Evolutionary conservation across 2,329 filamentous ascomycete species (phyloP).

Genomic region (Talaromyces verruculosus): DNA sequence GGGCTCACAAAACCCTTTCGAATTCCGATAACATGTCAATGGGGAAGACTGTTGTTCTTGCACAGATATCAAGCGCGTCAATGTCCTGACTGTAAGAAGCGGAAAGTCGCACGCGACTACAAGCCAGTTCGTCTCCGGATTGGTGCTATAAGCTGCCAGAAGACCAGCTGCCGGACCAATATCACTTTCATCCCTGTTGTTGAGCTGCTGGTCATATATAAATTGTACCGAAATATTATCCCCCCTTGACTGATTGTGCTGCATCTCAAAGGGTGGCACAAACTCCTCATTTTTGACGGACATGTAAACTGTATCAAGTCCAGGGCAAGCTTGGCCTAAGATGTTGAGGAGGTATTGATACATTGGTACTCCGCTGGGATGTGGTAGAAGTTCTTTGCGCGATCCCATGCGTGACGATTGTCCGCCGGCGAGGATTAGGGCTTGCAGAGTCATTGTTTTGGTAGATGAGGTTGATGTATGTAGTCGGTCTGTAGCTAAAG

Average conservation of each 20-base stretch:
- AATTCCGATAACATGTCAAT: conserved; percentile 39
- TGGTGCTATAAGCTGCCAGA: conserved; percentile 31
- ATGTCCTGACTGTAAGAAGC: conserved; percentile 29
- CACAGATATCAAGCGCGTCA: conserved; percentile 30
- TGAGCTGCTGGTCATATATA: not conserved
- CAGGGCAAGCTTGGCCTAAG: conserved; percentile 28
- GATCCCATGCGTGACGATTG: conserved; percentile 34
- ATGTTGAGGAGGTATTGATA: conserved; percentile 31
- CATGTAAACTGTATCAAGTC: conserved; percentile 3
- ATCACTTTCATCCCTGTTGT: conserved; percentile 18
- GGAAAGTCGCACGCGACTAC: conserved; percentile 39
- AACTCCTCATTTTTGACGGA: conserved; percentile 1
- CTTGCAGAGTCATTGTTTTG: conserved; percentile 21
- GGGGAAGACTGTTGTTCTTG: conserved; percentile 23
- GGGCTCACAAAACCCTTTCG: conserved; percentile 34
- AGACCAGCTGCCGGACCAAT: conserved; percentile 33
- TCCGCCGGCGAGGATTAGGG: conserved; percentile 37
- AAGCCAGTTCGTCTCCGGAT: conserved; percentile 33
- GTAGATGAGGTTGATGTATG: not conserved
- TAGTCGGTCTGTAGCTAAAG: not conserved
- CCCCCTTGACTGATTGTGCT: not conserved
- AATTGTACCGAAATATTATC: not conserved
- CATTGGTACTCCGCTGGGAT: conserved; percentile 30
- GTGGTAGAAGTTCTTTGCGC: conserved; percentile 35
- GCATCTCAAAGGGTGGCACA: not conserved